A percentile compares a stretch with the other conserved stretches of the same genome.
Conservation (phyloP, 2,329 filamentous ascomycete genomes). For the Colletotrichum karsti region DNA sequence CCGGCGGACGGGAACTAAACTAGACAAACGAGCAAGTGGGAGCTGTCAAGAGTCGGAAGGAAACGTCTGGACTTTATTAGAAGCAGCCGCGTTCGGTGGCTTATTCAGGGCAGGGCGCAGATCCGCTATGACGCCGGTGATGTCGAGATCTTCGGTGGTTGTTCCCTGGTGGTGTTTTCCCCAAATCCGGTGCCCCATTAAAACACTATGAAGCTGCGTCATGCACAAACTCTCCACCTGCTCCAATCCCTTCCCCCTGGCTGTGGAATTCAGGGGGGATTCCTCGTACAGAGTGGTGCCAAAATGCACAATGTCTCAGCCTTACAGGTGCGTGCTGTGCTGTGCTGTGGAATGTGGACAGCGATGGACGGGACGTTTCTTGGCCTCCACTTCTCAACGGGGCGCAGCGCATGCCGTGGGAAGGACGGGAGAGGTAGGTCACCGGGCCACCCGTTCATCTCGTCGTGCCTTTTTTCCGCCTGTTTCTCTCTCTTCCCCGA, state of each 20-base stretch:
- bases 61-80: neutral
- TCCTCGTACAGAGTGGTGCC: neutral
- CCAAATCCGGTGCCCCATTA: neutral
- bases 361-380: neutral
- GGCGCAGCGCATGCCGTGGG: too few species aligned
- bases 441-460: slow-evolving; percentile 20
- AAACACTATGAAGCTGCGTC: neutral
- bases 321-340: neutral
- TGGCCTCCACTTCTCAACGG: too few species aligned
- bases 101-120: slow-evolving; percentile 5
- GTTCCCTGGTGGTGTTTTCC: neutral
- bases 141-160: slow-evolving; percentile 18
- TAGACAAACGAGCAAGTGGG: neutral
- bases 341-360: neutral
- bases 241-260: neutral
- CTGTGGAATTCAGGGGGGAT: neutral
- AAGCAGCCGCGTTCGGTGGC: neutral
- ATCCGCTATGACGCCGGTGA: slow-evolving; percentile 28
- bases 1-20: neutral
- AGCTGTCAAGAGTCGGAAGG: too few species aligned
- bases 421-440: too few species aligned
- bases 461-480: neutral
- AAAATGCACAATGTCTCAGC: neutral
- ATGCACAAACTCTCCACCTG: neutral
- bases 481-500: neutral